Evolutionary conservation across 768 basidiomycete genomes (phyloP).

Genomic region (Rhodotorula kratochvilovae): DNA sequence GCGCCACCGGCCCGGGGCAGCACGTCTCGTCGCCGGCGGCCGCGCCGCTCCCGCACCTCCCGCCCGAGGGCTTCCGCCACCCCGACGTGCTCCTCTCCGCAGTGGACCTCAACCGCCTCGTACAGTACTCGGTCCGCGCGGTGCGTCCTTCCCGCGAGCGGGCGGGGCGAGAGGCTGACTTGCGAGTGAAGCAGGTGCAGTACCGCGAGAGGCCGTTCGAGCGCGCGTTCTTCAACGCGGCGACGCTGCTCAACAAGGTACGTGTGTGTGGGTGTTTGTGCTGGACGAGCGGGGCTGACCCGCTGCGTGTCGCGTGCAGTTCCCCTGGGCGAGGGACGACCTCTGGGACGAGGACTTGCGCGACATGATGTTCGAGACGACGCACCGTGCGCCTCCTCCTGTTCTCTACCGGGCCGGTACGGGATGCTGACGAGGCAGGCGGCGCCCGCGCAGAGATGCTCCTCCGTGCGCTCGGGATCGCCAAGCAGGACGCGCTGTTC

Average conservation of each 20-base stretch:
- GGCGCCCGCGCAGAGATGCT: neutral
- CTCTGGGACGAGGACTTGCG: conserved; percentile 12
- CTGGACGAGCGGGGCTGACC: neutral
- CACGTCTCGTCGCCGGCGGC: conserved; percentile 5
- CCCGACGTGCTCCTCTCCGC: neutral
- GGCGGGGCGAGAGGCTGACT: neutral
- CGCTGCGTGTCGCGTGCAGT: conserved; percentile 6
- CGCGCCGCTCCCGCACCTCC: conserved; percentile 16
- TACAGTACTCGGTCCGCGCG: too few relatives aligned
- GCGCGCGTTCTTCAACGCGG: conserved; percentile 25
- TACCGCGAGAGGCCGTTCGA: conserved; percentile 13
- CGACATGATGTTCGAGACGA: neutral
- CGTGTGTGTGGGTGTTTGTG: too few relatives aligned
- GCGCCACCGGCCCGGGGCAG: neutral
- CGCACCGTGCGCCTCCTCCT: neutral
- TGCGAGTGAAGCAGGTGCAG: neutral
- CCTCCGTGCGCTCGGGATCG: too few relatives aligned
- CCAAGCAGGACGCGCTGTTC: neutral
- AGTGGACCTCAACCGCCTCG: neutral
- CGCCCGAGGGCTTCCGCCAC: neutral
- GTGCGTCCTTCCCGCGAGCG: neutral
- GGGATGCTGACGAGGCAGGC: neutral
- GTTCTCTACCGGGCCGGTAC: too few relatives aligned
- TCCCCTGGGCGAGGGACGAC: conserved; percentile 17
- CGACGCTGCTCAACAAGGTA: conserved; percentile 26